Evolutionary conservation across 495 filamentous ascomycete species (phyloP), one percentile per base, ranked within the genome.

Genomic region (Xylaria bambusicola): DNA sequence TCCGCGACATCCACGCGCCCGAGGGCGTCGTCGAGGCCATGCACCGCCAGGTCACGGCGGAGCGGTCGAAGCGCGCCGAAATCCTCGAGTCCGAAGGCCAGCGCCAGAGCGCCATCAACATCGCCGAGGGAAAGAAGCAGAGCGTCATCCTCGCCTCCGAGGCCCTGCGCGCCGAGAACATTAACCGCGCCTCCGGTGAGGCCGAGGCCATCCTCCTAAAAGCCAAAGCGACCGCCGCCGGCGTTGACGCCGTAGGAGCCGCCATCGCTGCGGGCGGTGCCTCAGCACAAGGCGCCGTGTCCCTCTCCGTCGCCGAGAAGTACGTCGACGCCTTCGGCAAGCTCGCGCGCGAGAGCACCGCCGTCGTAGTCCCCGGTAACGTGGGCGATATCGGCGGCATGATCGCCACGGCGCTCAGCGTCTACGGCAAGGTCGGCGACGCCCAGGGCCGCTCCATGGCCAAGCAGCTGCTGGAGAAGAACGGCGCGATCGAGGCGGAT

Each of bases 31-130:
- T 98, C 38, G 88, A 88, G 51, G 94, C 94, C 58, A 98, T 98
- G 95, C 95, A 98, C 77, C 84, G 94, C 27, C 93, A 97, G 72
- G 94, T 98, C 15, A 97, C 93, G 3, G 94, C 94, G 0, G 94
- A 98, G 78, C 86, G 94, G 1, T 92, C 88, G 63, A 98, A 98
- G 82, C 88, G 94, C 33, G 94, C 94, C 52, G 94, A 98, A 78
- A 98, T 98, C 62, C 79, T 98, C 15, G 94, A 98, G 52, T 93
- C 88, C 2, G 94, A 98, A 61, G 94, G 94, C 64, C 95, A 98
- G 75, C 80, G 94, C 29, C 94, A 98, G 79, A 89, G 84, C 63
- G 95, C 94, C 6, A 98, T 98, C 80, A 98, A 98, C 73, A 96
- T 98, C 63, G 94, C 94, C 52, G 94, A 98, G 77, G 94, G 94